phyloP scores from a whole-genome alignment of 2,329 filamentous ascomycete genomes.

The Cylindrodendrum hubeiense region DNA sequence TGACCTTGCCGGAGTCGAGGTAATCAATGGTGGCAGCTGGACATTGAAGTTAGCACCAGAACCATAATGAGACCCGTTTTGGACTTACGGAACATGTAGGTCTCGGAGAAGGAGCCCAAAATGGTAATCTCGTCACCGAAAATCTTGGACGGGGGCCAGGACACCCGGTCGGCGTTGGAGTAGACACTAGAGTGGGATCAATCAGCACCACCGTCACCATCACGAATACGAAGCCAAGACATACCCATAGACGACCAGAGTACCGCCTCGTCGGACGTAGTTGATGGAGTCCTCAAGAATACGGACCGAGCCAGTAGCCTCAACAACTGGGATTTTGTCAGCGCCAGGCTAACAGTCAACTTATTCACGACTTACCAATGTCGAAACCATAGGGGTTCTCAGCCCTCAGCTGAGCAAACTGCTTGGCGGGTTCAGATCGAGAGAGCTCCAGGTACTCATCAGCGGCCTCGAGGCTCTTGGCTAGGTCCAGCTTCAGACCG shows the following conservation, averaged over 20 bases:
- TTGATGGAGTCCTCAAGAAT: constrained; percentile 79
- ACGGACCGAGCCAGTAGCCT: constrained; percentile 77
- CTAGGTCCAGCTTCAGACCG: constrained; percentile 79
- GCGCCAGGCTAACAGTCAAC: background rate
- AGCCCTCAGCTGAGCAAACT: constrained; percentile 72
- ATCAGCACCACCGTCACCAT: constrained; percentile 1
- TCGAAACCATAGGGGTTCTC: constrained; percentile 81
- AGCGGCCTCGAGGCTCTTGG: constrained; percentile 66
- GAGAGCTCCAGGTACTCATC: constrained; percentile 68
- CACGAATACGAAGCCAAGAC: background rate
- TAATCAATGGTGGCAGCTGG: constrained; percentile 61
- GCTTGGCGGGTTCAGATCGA: constrained; percentile 65
- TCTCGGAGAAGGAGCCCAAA: constrained; percentile 79
- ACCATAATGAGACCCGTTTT: background rate
- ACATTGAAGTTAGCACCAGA: constrained; percentile 11
- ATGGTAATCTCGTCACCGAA: constrained; percentile 79
- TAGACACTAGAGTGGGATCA: constrained; percentile 65
- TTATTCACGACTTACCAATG: constrained; percentile 59
- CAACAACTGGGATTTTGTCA: constrained; percentile 61
- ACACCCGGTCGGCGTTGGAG: constrained; percentile 69
- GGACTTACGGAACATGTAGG: constrained; percentile 74
- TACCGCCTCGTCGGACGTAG: constrained; percentile 78
- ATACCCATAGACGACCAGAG: constrained; percentile 75
- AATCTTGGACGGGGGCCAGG: constrained; percentile 79
- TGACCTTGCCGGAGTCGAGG: constrained; percentile 71